phyloP scores from a whole-genome alignment of 805 yeast genomes.

The Tetrapisispora fleetii region DNA sequence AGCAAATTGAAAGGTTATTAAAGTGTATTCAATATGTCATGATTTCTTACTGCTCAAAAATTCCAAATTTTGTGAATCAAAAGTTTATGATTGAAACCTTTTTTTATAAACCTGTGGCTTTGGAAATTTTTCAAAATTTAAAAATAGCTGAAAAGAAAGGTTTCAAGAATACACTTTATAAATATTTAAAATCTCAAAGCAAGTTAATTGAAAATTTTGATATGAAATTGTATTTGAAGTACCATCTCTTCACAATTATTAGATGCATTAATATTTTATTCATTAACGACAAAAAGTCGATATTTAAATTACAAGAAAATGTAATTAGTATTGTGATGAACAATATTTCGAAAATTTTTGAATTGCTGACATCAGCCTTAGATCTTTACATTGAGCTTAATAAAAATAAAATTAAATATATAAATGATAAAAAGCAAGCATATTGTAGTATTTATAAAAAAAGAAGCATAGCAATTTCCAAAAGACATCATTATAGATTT shows the following conservation, averaged over 20 bases:
- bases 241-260: not conserved
- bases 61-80: not conserved
- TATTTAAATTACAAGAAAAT: not conserved
- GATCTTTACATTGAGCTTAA: not conserved
- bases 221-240: not conserved
- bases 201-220: not conserved
- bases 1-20: conserved; percentile 3
- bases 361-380: not conserved
- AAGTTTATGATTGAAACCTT: not conserved
- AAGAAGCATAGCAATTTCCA: not conserved
- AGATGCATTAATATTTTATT: not conserved
- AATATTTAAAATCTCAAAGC: not conserved
- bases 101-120: not conserved
- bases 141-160: not conserved
- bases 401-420: not conserved
- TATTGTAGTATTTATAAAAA: not conserved
- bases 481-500: not conserved
- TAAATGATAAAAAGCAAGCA: not conserved
- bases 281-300: not conserved
- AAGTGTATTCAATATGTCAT: conserved; percentile 15
- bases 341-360: not conserved
- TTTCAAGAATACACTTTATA: not conserved
- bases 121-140: not conserved
- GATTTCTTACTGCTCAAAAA: conserved; percentile 11
- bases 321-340: too few species aligned